phyloP scores from a whole-genome alignment of 768 basidiomycete species.

The Mycena albidolilacea region DNA sequence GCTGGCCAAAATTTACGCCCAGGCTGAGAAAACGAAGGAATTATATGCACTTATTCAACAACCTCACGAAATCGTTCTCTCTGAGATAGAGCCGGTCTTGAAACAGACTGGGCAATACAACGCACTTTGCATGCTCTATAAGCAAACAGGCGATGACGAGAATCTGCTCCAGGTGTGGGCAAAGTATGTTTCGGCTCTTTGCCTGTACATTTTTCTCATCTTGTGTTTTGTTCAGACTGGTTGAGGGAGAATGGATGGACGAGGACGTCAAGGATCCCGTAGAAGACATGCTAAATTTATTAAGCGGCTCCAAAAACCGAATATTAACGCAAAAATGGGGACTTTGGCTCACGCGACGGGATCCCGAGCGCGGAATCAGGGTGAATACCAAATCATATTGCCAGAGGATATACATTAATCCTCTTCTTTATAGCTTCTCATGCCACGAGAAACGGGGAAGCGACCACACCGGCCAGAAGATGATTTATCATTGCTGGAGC shows the following conservation, averaged over 20 bases:
- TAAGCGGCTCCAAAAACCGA: slow-evolving; percentile 73
- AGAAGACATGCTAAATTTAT: slow-evolving; percentile 68
- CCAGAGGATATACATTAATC: slow-evolving; percentile 4
- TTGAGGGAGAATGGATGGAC: slow-evolving; percentile 77
- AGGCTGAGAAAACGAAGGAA: slow-evolving; percentile 72
- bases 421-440: slow-evolving; percentile 67
- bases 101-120: slow-evolving; percentile 67
- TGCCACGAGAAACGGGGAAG: slow-evolving; percentile 67
- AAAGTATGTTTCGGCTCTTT: slow-evolving; percentile 63
- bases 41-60: slow-evolving; percentile 71
- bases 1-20: slow-evolving; percentile 80
- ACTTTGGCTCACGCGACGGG: slow-evolving; percentile 82
- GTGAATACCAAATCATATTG: slow-evolving; percentile 52
- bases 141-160: slow-evolving; percentile 67
- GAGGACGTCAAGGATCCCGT: slow-evolving; percentile 75
- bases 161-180: slow-evolving; percentile 79
- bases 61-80: slow-evolving; percentile 67
- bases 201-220: slow-evolving; percentile 21
- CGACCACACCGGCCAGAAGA: slow-evolving; percentile 73
- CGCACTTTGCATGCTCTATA: slow-evolving; percentile 74
- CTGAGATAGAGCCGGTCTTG: slow-evolving; percentile 76
- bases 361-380: slow-evolving; percentile 80
- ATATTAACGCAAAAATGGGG: slow-evolving; percentile 80
- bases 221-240: slow-evolving; percentile 60
- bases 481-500: slow-evolving; percentile 69